These are phyloP conservation scores for Saccharomyces hybrid DNA, from an alignment of 1,139 yeast species.

Conservation along the genomic window DNA sequence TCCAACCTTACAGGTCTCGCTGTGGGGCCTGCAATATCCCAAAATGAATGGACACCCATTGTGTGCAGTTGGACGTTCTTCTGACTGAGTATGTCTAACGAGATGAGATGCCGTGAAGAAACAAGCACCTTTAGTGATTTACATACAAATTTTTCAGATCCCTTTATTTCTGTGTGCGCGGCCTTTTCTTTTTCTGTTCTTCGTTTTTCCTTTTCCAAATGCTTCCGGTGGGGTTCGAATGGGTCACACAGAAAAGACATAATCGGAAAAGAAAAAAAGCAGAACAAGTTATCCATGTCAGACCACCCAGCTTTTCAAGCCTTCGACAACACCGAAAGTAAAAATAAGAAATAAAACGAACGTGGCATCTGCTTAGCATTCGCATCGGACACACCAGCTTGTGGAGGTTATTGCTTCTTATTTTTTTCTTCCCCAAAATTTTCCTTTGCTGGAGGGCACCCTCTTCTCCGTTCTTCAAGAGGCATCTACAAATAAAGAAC, in stretches of 20 bases:
- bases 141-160: background rate
- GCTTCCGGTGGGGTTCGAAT: background rate
- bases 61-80: background rate
- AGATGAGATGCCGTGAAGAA: background rate
- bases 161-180: background rate
- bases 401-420: too few relatives aligned
- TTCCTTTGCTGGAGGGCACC: background rate
- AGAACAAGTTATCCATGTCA: background rate
- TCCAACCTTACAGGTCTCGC: slow-evolving; percentile 89
- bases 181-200: background rate
- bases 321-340: background rate
- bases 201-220: background rate
- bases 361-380: too few relatives aligned
- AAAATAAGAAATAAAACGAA: too few relatives aligned
- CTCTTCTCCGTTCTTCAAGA: background rate
- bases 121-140: background rate
- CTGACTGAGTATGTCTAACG: background rate
- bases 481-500: background rate
- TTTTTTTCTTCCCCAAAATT: too few relatives aligned
- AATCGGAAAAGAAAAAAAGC: background rate
- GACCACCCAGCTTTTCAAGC: background rate
- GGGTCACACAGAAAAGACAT: background rate
- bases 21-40: slow-evolving; percentile 88
- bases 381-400: too few relatives aligned
- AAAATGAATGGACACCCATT: slow-evolving; percentile 95